Base-by-base conservation (phyloP, 2,329 filamentous ascomycete genomes). In the Ophiostoma perfectum region DNA sequence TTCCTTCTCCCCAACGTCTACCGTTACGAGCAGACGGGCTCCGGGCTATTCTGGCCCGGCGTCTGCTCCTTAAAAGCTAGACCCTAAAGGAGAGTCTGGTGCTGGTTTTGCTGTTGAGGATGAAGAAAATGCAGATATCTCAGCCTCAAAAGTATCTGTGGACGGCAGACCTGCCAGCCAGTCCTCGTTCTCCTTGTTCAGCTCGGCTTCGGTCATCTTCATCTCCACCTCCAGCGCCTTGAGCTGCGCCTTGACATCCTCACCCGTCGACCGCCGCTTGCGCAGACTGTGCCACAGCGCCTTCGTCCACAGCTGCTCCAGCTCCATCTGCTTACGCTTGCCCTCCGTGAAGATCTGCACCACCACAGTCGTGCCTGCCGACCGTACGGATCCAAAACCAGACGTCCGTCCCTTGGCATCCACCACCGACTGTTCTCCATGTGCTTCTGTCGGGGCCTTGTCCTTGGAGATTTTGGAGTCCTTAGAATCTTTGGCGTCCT, bases 351-450 rank as follows among this genome's bases (percentile, higher is more conserved):
- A 81, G 73, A 86, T 81, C 73, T 88, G 85, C 9, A 87, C 78
- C 14, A 87, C 81, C 36, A 88, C 74, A 0, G 84, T 86, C 1
- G 80, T 82, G 9, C 84, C 84, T 0, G 74, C 76, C 45, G 78
- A 76, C 4, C 80, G 74, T 18, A 49, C 16, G 0, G 81, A 76
- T 1, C 92, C 91, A 75, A 97, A 97, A 0, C 94, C 94, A 45
- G 92, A 88, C 69, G 93, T 87, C 8, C 84, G 82, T 14, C 86
- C 82, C 12, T 79, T 78, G 11, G 78, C 76, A 14, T 78, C 75
- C 70, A 12, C 62, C 2, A 63, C 38, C 11, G 45, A 14, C 55
- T n/a, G 36, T 27, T 62, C 11, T 16, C 16, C 49, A 18, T 47
- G 45, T 7, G 18, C n/a, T 18, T 44, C 60, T 41, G 27, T 27